Base-by-base conservation (phyloP, 108 stramenopile species). In the Nitzschia putrida region DNA sequence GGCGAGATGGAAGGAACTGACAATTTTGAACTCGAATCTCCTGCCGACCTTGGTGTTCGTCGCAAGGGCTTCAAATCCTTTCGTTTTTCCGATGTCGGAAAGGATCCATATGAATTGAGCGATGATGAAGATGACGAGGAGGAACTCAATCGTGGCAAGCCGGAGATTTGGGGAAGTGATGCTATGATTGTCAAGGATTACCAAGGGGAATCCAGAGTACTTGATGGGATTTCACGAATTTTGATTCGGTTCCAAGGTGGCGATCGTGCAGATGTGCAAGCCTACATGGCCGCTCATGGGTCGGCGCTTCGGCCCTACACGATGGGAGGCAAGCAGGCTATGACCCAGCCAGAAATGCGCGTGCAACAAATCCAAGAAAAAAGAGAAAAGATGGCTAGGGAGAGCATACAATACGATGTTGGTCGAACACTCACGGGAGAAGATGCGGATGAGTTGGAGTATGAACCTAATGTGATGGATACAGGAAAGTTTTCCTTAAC, bases 101-200 rank as follows among this genome's bases (percentile, higher is more conserved):
- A 57, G 25, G 25, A 49, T 55, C 24, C 47, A 49, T 49, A 16
- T 49, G 14, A 16, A 49, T 16, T 18, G 3, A 13, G 13, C 44
- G 47, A 54, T 25, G 44, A 49, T 18, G 47, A 49, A 2, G 68
- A 60, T 16, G 64, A 64, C 11, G 68, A 78, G 0, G 85, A 81
- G 0, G 57, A 69, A 16, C 25, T 53, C 11, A 74, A 73, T 7
- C 56, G 65, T 34, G 76, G 76, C 13, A 57, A 80, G 39, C 83
- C 91, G n/a, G 92, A 93, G 77, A 87, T 86, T 7, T 93, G 92
- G 92, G 92, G 92, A 47, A 64, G 79, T 12, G 88, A 91, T 52
- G 89, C 89, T 16, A 78, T 65, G 39, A 91, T 93, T 74, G 87
- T 93, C 0, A 82, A 89, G 26, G 92, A 93, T 58, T 89, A 86